Base-by-base conservation (phyloP, 2,329 filamentous ascomycete genomes). In the Neofusicoccum laricinum region DNA sequence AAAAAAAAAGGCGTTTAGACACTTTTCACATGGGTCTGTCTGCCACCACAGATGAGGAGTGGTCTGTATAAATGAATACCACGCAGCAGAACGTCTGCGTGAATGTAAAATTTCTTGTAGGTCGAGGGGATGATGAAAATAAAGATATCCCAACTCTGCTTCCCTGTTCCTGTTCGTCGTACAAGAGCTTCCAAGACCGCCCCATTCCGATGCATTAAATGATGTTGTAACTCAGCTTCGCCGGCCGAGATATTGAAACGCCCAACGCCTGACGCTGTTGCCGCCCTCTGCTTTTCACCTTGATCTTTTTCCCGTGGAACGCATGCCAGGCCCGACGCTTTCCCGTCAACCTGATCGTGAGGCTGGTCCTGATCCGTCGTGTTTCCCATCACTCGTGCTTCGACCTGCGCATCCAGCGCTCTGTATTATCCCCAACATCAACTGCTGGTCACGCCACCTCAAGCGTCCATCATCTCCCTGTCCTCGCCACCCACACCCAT, bases 401-500 rank as follows among this genome's bases (percentile, higher is more conserved):
- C 34, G 15, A 43, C 63, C 34, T 14, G 38, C 8, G 7, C 21
- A 30, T 25, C 40, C 12, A 34, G 62, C 62, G 11, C 4, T 14
- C 34, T 10, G 25, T 4, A 5, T 30, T 30, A 19, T 21, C 4
- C 51, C 36, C 15, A 38, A 15, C 30, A 25, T 19, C 34, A 40
- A 50, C 1, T 5, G 53, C 10, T 36, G 30, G 30, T 11, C n/a
- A 11, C 5, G 12, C 14, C 43, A 11, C 21, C 45, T 74, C 69
- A 77, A 50, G 71, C 73, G 66, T 76, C 71, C 19, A 65, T 69
- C 74, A 77, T 77, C 40, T 66, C 68, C 11, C 68, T 69, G 62
- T 74, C 74, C 21, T 69, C 72, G 46, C 71, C 72, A 14, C 66
- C 66, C 7, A 68, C 38, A 3, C 75, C 75, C 74, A 77, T 76